Evolutionary conservation across 1,284 basidiomycete species (phyloP).

Genomic region (Flammula alnicola): DNA sequence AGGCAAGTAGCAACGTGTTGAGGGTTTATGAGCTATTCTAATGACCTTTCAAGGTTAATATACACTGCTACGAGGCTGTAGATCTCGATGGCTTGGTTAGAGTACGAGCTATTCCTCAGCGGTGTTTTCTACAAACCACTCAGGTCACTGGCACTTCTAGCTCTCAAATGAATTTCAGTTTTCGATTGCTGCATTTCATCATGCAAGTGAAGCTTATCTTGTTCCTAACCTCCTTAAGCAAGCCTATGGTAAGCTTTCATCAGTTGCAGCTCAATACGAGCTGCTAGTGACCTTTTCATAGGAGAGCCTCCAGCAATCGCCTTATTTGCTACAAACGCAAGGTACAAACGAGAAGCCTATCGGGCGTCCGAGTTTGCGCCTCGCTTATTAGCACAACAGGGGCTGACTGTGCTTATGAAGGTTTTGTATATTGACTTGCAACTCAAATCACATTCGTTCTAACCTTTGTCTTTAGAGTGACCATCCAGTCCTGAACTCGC

Average conservation of each 20-base stretch:
- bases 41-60: slow-evolving; percentile 44
- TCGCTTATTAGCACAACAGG: slow-evolving; percentile 69
- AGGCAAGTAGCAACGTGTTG: slow-evolving; percentile 45
- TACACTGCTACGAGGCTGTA: slow-evolving; percentile 80
- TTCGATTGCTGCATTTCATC: slow-evolving; percentile 83
- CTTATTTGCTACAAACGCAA: slow-evolving; percentile 73
- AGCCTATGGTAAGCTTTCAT: slow-evolving; percentile 58
- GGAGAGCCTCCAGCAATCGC: slow-evolving; percentile 74
- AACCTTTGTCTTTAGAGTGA: slow-evolving; percentile 55
- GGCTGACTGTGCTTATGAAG: slow-evolving; percentile 73
- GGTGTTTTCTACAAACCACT: neutral
- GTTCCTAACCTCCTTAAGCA: slow-evolving; percentile 80
- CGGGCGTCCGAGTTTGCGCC: slow-evolving; percentile 80
- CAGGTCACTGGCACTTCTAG: slow-evolving; percentile 37
- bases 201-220: slow-evolving; percentile 87
- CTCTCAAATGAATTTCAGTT: slow-evolving; percentile 82
- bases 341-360: slow-evolving; percentile 82
- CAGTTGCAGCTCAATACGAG: neutral
- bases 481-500: slow-evolving; percentile 74
- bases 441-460: slow-evolving; percentile 6
- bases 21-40: neutral
- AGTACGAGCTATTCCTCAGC: slow-evolving; percentile 40
- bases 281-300: slow-evolving; percentile 20
- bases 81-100: slow-evolving; percentile 77
- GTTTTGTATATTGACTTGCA: slow-evolving; percentile 33